Base-by-base conservation (phyloP, 495 filamentous ascomycete species). In the Cercophora samala region DNA sequence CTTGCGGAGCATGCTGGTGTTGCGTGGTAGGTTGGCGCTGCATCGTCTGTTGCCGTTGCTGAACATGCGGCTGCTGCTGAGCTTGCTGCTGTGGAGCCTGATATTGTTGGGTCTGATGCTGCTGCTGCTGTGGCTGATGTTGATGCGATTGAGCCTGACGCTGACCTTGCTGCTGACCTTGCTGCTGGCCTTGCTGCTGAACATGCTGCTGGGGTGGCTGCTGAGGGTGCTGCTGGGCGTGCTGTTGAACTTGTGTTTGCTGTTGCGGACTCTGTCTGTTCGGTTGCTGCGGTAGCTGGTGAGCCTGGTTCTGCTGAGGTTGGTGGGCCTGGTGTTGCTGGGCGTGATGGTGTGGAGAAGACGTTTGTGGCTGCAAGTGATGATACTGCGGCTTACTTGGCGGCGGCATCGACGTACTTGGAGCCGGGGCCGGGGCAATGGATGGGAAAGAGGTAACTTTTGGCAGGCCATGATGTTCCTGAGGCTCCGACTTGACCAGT, bases 1-100 rank as follows among this genome's bases (percentile, higher is more conserved):
- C 75, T 18, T 74, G 66, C 56, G 86, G 83, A 11, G 78, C 79
- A 18, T 73, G 71, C 32, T 69, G 66, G 13, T 70, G 68, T 15
- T 68, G 64, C 18, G 72, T 66, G 13, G 53, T 15, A 5, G 83
- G 80, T 62, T 82, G 80, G 0, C 62, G 66, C 17, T 72, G 74
- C 66, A 76, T 77, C 53, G 71, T 72, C 29, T 69, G 68, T 19
- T 73, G 72, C 26, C 69, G 68, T 23, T 66, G 66, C 82, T 85
- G 58, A 25, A 13, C 22, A 13, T 26, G 58, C 23, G 21, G 58
- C 24, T 25, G 58, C 17, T 60, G 58, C 58, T 60, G 58, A 25
- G 23, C 22, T 60, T 60, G 58, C 17, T 60, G 58, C 23, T 60
- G 58, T 17, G 23, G 58, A 25, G 58, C 58, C 17, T 60, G 58